phyloP scores from a whole-genome alignment of 2,329 filamentous ascomycete species.

The Cladosporium sphaerospermum region DNA sequence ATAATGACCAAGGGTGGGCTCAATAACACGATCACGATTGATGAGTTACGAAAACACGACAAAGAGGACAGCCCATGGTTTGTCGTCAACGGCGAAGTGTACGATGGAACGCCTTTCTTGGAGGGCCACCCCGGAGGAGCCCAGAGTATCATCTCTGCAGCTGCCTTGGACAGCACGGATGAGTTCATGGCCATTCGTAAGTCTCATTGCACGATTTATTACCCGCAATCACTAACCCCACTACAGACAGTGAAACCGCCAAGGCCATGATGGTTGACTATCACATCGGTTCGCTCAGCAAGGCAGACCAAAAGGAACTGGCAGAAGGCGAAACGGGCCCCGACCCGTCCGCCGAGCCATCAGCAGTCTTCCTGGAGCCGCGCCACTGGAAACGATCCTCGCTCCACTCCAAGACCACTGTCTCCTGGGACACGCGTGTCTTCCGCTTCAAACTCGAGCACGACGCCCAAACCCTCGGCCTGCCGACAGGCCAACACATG shows the following conservation, averaged over 20 bases:
- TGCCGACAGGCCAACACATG: constrained; percentile 80
- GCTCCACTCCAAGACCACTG: constrained; percentile 59
- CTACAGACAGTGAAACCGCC: constrained; percentile 76
- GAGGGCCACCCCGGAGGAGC: constrained; percentile 81
- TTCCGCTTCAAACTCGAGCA: constrained; percentile 78
- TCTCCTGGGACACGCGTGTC: constrained; percentile 73
- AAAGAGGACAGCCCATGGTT: constrained; percentile 71
- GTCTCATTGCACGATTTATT: constrained; percentile 30
- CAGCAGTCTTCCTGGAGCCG: constrained; percentile 62
- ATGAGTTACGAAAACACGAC: constrained; percentile 66
- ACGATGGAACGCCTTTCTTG: constrained; percentile 75
- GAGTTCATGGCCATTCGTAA: constrained; percentile 89
- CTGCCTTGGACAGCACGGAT: constrained; percentile 75
- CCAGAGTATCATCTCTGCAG: constrained; percentile 73
- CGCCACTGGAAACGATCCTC: constrained; percentile 68
- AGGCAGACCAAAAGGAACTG: constrained; percentile 51
- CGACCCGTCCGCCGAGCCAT: constrained; percentile 38
- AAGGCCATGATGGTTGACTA: constrained; percentile 84
- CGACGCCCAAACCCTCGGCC: constrained; percentile 60
- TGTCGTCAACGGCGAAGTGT: constrained; percentile 80
- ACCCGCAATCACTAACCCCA: background rate
- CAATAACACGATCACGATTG: constrained; percentile 57
- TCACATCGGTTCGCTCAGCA: constrained; percentile 72
- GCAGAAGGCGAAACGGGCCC: constrained; percentile 37
- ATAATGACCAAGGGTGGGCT: constrained; percentile 69